Base-by-base conservation (phyloP, 75 land plant species). In the Larix kaempferi region DNA sequence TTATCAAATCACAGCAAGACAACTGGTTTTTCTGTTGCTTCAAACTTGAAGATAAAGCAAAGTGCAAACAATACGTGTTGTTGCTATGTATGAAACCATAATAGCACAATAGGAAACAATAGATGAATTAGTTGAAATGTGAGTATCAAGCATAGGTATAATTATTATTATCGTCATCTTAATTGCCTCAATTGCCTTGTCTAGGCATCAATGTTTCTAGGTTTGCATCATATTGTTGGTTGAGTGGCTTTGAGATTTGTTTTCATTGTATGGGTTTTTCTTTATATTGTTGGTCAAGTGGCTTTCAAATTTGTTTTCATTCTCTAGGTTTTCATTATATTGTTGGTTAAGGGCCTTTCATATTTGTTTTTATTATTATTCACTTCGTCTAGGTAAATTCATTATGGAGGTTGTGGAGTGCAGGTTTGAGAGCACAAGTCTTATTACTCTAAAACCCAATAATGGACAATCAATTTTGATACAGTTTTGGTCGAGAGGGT, bases 111-210 rank as follows among this genome's bases (percentile, higher is more conserved):
- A 15, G n/a, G 22, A 72, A 11, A 72, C 56, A 22, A 23, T 14
- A 2, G 74, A 72, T 16, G 56, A 26, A 41, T 26, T 80, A 12
- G 91, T 85, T 19, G 95, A 93, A 85, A 93, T 81, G 79, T 79
- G 89, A 88, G 74, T 93, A 93, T 77, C 95, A 93, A 59, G 95
- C 95, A n/a, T 92, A 93, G 56, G 74, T 72, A 57, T 1, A 22
- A 11, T 35, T 16, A 19, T 0, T 35, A 27, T 22, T 13, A 12
- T 69, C 19, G 1, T 26, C 71, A 0, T 29, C 33, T 29, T n/a
- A n/a, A n/a, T n/a, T n/a, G n/a, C n/a, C n/a, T n/a, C n/a, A 29
- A 29, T 29, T 29, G 33, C 0, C 33, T 29, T 29, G 33, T 57
- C 59, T 57, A 17, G 59, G 19, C 19, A 57, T 12, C 19, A 57